Evolutionary conservation across 2,329 filamentous ascomycete genomes (phyloP), one percentile per base, ranked within the genome.

Genomic region (Neofusicoccum ribis): DNA sequence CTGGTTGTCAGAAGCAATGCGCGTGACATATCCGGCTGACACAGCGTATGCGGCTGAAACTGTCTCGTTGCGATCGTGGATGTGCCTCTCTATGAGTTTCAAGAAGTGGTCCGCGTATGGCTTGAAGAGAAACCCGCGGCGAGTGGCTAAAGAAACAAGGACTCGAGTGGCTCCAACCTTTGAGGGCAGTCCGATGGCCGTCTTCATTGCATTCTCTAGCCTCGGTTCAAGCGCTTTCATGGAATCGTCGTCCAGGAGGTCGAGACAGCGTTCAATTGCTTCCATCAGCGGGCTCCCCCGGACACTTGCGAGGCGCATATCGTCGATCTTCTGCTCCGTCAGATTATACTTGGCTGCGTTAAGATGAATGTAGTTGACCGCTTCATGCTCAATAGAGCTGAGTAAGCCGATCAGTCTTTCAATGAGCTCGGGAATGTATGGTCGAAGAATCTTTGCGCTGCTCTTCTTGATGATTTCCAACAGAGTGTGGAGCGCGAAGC

Each of bases 161-260:
- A 97, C 89, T 64, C 92, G 88, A 68, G 90, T 91, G 72, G 93
- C 96, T 43, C 93, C 95, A 54, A 98, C 90, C 80, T 98, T 98
- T 0, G 93, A 96, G 1, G 94, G 94, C 79, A 98, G 88, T 1
- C 93, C 94, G 43, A 99, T 88, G 1, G 93, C 91, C 31, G 86
- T 88, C 74, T 94, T 95, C 78, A 98, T 92, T 0, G 91, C 89
- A 36, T 85, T 84, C 74, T 95, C 90, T 0, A 99, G 84, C 50
- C 83, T 86, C 2, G 89, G 88, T 41, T 89, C 88, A 9, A 97
- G 83, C 20, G 88, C 83, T 51, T 85, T 84, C 87, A 97, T 94
- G n/a, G 90, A 89, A 4, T 83, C 80, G 6, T 88, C 88, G 72
- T 98, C 92, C 1, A 96, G 84, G 61, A 91, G 88, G 66, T 97